phyloP scores from a whole-genome alignment of 108 stramenopile species.

The Epithemia pelagica region DNA sequence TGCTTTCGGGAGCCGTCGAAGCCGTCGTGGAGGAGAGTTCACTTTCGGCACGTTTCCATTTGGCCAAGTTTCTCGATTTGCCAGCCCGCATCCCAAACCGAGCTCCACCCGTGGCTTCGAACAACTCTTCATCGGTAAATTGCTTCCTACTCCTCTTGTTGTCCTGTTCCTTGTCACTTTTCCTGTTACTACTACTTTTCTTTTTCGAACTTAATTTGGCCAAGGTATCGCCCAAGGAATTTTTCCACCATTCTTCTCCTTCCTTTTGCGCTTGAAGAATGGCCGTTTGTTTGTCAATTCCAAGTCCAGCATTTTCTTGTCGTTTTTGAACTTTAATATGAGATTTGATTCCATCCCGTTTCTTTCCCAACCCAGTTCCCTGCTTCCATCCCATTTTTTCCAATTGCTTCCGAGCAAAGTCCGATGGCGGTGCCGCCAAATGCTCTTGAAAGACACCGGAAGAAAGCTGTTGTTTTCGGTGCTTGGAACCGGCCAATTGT shows the following conservation, averaged over 20 bases:
- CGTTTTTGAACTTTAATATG: slow-evolving; percentile 78
- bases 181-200: slow-evolving; percentile 30
- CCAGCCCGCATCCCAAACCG: slow-evolving; percentile 79
- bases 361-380: slow-evolving; percentile 85
- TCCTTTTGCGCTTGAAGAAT: slow-evolving; percentile 3
- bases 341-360: slow-evolving; percentile 63
- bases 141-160: slow-evolving; percentile 17
- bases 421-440: slow-evolving; percentile 8
- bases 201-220: slow-evolving; percentile 40
- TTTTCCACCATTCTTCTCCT: slow-evolving; percentile 82
- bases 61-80: slow-evolving; percentile 58
- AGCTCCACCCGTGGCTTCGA: slow-evolving; percentile 82
- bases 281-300: slow-evolving; percentile 32
- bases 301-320: slow-evolving; percentile 61
- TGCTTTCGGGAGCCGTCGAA: not conserved
- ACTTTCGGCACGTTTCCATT: slow-evolving; percentile 78
- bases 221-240: slow-evolving; percentile 64
- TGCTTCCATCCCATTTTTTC: slow-evolving; percentile 89
- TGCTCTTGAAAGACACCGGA: slow-evolving; percentile 6
- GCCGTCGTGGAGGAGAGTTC: not conserved
- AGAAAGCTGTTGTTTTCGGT: slow-evolving; percentile 3
- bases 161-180: slow-evolving; percentile 15
- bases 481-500: slow-evolving; percentile 9
- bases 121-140: slow-evolving; percentile 84
- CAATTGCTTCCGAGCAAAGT: slow-evolving; percentile 65